Base-by-base conservation (phyloP, 2,329 filamentous ascomycete species). In the Periconia sp. region DNA sequence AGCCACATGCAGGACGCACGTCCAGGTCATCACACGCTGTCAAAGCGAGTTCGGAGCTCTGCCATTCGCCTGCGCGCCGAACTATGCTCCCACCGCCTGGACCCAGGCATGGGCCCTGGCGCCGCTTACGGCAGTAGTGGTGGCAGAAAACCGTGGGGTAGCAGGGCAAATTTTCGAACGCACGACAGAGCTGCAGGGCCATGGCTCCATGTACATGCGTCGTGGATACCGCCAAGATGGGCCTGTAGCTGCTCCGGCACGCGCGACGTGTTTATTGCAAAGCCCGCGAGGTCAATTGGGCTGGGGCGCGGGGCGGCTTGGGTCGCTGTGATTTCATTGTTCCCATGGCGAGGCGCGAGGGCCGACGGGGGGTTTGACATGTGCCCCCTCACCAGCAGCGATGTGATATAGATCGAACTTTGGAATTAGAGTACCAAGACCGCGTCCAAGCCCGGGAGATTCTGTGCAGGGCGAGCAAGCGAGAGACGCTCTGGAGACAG, bases 111-210 rank as follows among this genome's bases (percentile, higher is more conserved):
- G 46, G 44, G 39, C 41, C 50, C 48, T 35, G 40, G 43, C 23
- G 44, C 50, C 40, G 49, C 45, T 52, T 57, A 46, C 46, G 52
- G 61, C 55, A 57, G 63, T 57, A 52, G 35, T 6, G 44, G 12
- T 44, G 60, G 63, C 64, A 66, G 63, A 60, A 66, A 61, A 57
- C 60, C 65, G 65, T 68, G 65, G 65, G 65, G 65, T 67, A 68
- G 48, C 52, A 54, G 52, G 51, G 52, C n/a, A 61, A 61, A 57
- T 62, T 62, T 58, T 52, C 49, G 50, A 48, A 53, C 50, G 55
- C 57, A 53, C 59, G 53, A 61, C 52, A 58, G 52, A 41, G 35
- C 45, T 56, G 50, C 52, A 56, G 54, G 49, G 50, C 52, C 56
- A 48, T 50, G 34, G 43, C 52, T 43, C 36, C 54, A 39, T 50